Percentiles rank a stretch among this genome's conserved stretches.
Conservation (phyloP, 495 filamentous ascomycete species). For the Penicillium bovifimosum region DNA sequence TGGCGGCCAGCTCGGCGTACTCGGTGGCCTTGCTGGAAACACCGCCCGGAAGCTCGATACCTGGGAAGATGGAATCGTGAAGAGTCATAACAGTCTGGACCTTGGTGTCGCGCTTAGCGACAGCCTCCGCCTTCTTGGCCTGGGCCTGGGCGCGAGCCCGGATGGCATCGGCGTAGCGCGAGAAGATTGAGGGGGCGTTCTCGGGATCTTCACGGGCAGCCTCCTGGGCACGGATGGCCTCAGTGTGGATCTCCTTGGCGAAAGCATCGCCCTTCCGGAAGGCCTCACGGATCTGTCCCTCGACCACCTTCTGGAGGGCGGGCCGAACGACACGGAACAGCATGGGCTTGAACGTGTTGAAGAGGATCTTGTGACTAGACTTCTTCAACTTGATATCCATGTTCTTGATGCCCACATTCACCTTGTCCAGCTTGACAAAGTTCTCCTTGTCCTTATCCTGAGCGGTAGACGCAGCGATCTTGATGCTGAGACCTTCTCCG, state of each 20-base stretch:
- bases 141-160: constrained; percentile 68
- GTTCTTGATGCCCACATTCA: constrained; percentile 77
- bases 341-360: constrained; percentile 81
- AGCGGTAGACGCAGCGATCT: constrained; percentile 78
- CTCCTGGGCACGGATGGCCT: constrained; percentile 67
- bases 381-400: constrained; percentile 87
- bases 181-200: constrained; percentile 78
- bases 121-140: constrained; percentile 63
- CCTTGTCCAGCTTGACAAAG: constrained; percentile 92
- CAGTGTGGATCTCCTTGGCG: constrained; percentile 69
- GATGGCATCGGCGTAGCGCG: constrained; percentile 69
- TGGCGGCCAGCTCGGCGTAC: constrained; percentile 79
- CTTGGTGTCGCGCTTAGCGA: constrained; percentile 63
- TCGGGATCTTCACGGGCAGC: constrained; percentile 67
- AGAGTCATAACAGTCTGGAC: constrained; percentile 71
- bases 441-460: constrained; percentile 69
- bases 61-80: constrained; percentile 84
- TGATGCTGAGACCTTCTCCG: constrained; percentile 85
- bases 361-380: constrained; percentile 90
- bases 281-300: constrained; percentile 79
- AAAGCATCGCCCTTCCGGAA: constrained; percentile 66
- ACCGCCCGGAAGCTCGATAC: constrained; percentile 81
- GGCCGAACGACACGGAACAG: constrained; percentile 80
- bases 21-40: constrained; percentile 93
- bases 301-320: constrained; percentile 75